Evolutionary conservation across 768 basidiomycete species (phyloP).

Genomic region (Boletus edulis): DNA sequence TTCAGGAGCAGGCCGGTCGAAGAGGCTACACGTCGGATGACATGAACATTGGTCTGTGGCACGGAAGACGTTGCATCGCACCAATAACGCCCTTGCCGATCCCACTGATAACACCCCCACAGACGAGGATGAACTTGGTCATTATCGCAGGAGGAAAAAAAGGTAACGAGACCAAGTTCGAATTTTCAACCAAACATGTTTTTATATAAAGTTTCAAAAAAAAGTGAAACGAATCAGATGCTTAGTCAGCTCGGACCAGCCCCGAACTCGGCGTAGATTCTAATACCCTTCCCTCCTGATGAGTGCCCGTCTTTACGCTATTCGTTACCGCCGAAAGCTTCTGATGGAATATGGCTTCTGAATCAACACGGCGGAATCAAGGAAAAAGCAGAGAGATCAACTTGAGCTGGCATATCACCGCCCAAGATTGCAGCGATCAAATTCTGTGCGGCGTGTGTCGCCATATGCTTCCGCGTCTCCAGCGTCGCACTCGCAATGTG

Average conservation of each 20-base stretch:
- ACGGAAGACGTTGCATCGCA: slow-evolving; percentile 39
- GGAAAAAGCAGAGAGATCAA: slow-evolving; percentile 30
- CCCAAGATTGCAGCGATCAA: slow-evolving; percentile 43
- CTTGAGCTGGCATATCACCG: slow-evolving; percentile 57
- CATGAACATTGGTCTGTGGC: slow-evolving; percentile 19
- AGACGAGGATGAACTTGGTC: slow-evolving; percentile 96
- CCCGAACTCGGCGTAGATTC: background rate
- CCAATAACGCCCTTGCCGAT: slow-evolving; percentile 99
- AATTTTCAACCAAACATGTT: slow-evolving; percentile 3
- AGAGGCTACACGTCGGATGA: slow-evolving; percentile 60
- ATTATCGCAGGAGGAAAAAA: slow-evolving; percentile 37
- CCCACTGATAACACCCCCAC: slow-evolving; percentile 96
- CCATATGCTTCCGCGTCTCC: slow-evolving; percentile 85
- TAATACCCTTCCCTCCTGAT: background rate
- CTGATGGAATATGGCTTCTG: background rate
- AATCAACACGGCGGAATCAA: background rate
- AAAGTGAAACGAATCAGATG: background rate
- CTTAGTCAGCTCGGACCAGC: slow-evolving; percentile 11
- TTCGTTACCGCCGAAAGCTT: background rate
- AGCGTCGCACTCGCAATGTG: slow-evolving; percentile 90
- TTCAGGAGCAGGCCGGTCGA: slow-evolving; percentile 95
- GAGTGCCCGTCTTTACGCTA: background rate
- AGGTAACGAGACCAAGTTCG: background rate
- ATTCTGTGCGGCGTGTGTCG: slow-evolving; percentile 68
- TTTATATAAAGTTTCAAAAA: no score